Conservation (phyloP, 2,329 filamentous ascomycete genomes). For the Ophiostoma sp. region DNA sequence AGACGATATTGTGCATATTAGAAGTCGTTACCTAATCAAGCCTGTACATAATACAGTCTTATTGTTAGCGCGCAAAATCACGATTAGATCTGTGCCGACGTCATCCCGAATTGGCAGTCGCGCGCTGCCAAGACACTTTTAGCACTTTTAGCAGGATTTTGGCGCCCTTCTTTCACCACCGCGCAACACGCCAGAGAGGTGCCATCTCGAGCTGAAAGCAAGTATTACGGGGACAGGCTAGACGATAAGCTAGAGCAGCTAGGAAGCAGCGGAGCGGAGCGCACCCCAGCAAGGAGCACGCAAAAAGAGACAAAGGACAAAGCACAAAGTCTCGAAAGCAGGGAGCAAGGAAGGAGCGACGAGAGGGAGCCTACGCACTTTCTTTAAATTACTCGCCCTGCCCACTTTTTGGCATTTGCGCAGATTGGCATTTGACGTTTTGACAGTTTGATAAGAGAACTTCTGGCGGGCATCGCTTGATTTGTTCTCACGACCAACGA, state of each 20-base stretch:
- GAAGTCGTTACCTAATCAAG: not conserved
- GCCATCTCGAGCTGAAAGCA: slow-evolving; percentile 1
- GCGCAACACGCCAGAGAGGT: not conserved
- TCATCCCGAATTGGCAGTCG: slow-evolving; percentile 23
- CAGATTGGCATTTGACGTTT: not conserved
- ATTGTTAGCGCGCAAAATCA: not conserved
- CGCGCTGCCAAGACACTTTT: slow-evolving; percentile 19
- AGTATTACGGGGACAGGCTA: not conserved
- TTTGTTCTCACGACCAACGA: not conserved
- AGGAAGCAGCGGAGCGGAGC: slow-evolving; percentile 8
- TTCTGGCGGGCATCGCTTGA: not conserved
- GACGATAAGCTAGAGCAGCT: not conserved
- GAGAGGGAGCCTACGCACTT: slow-evolving; percentile 15
- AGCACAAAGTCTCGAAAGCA: not conserved
- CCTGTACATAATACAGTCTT: not conserved
- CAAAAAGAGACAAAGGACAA: not conserved
- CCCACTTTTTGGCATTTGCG: not conserved
- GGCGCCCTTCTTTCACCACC: not conserved
- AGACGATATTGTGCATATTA: not conserved
- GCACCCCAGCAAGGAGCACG: not conserved
- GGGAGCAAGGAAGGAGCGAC: slow-evolving; percentile 6
- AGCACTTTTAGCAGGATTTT: not conserved
- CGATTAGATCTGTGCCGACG: slow-evolving; percentile 22
- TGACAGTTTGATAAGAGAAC: not conserved
- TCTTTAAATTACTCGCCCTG: not conserved